Evolutionary conservation across 208 protist genomes (phyloP), one percentile per base, ranked within the genome.

Genomic region (Leishmania gerbilli): DNA sequence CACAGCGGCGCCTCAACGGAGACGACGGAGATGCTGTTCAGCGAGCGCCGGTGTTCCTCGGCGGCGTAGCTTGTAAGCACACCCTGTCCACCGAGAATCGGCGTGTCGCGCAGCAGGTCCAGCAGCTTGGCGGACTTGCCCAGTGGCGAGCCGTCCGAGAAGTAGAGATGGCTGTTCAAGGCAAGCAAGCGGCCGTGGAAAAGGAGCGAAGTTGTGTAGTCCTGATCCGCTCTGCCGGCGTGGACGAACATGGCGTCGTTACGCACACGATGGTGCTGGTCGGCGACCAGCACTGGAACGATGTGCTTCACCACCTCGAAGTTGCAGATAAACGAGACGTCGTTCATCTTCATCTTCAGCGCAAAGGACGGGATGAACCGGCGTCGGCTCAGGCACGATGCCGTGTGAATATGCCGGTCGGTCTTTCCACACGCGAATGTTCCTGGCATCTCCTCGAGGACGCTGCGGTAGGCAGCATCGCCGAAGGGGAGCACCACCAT

Each of bases 401-500:
- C 84, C 19, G 76, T 86, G 87, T 88, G 90, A 42, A 90, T 87
- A 71, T 89, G 88, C 13, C 79, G 83, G 45, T 88, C 80, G 15
- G 42, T 47, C 81, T 91, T 90, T 15, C 82, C 89, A 69, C 90
- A 93, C 0, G 77, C 34, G 76, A 88, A 95, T 21, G 86, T 81
- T 45, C 89, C 89, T 31, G 88, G 83, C 15, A 89, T 37, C 45
- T 89, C 88, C 80, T 98, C 93, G 24, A 98, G 68, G 24, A 98
- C 62, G 75, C 86, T 90, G 76, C 92, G 92, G 75, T 89, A 97
- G 47, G 89, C 87, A 13, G 90, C 91, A 67, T 98, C 95, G 11
- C 95, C 95, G 42, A 95, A 96, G 3, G 95, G 95, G 3, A 98
- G 69, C 11, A 98, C 92, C 40, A 94, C 81, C 74, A 95, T 84